These are phyloP conservation scores for Phaeosphaeriaceae sp. DNA, from an alignment of 2,329 filamentous ascomycete genomes.

Conservation along the genomic window DNA sequence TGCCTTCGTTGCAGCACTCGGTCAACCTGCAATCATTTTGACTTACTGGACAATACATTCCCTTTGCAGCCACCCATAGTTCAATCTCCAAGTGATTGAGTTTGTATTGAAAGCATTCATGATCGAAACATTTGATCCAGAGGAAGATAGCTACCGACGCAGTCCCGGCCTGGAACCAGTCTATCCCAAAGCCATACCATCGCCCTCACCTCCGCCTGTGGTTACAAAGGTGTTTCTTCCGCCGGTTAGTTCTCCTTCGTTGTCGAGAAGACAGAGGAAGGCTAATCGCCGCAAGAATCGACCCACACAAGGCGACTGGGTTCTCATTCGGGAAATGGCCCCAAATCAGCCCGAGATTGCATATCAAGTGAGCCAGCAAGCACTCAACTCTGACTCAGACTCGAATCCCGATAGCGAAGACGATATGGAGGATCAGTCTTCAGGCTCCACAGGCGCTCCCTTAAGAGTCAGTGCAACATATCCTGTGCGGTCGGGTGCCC, in stretches of 20 bases:
- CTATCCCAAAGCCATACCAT: constrained; percentile 56
- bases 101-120: constrained; percentile 22
- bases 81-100: background rate
- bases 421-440: constrained; percentile 37
- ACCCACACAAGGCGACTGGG: constrained; percentile 67
- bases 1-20: constrained; percentile 26
- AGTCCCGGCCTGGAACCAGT: constrained; percentile 52
- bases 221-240: constrained; percentile 32
- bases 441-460: constrained; percentile 12
- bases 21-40: constrained; percentile 19
- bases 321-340: constrained; percentile 70
- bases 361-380: constrained; percentile 59
- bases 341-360: constrained; percentile 71
- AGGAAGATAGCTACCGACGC: constrained; percentile 56
- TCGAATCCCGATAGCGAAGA: constrained; percentile 55
- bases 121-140: constrained; percentile 54
- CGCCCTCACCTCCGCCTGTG: constrained; percentile 57
- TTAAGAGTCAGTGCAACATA: constrained; percentile 8
- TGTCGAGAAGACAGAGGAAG: constrained; percentile 53
- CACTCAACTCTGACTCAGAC: constrained; percentile 56
- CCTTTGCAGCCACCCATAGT: constrained; percentile 5
- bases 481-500: constrained; percentile 8
- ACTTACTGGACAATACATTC: constrained; percentile 23
- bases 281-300: constrained; percentile 61
- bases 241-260: constrained; percentile 50